phyloP scores from a whole-genome alignment of 345 rosid species.

The Aquilaria yunnanensis region DNA sequence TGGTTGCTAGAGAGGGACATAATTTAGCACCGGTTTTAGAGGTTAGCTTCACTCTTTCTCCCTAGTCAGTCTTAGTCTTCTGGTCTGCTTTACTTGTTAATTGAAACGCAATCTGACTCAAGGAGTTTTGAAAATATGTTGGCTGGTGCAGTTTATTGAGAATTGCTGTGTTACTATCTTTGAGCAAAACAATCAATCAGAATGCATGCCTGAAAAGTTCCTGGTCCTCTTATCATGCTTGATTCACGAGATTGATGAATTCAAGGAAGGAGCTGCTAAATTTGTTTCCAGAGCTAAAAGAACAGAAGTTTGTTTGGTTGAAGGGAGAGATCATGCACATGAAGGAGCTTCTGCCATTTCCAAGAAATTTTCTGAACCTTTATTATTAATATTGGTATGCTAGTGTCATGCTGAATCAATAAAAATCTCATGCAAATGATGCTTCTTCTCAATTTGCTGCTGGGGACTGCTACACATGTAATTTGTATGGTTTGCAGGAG shows the following conservation, averaged over 20 bases:
- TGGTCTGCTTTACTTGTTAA: background rate
- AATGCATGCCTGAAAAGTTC: slow-evolving; percentile 52
- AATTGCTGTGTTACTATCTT: slow-evolving; percentile 34
- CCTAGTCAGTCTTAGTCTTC: slow-evolving; percentile 2
- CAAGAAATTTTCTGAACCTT: slow-evolving; percentile 38
- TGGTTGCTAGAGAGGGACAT: slow-evolving; percentile 37
- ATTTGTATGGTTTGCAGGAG: slow-evolving; percentile 42
- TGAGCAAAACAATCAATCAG: slow-evolving; percentile 35
- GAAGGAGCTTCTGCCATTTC: slow-evolving; percentile 25
- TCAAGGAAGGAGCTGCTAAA: slow-evolving; percentile 41
- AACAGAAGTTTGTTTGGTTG: slow-evolving; percentile 20
- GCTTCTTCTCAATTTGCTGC: slow-evolving; percentile 1
- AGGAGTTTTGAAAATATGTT: slow-evolving; percentile 14
- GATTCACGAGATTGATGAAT: slow-evolving; percentile 54
- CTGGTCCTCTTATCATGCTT: slow-evolving; percentile 50
- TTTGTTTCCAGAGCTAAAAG: slow-evolving; percentile 22
- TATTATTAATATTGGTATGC: slow-evolving; percentile 52
- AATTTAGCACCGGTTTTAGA: slow-evolving; percentile 38
- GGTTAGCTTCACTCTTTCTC: slow-evolving; percentile 41
- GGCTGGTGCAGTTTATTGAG: slow-evolving; percentile 52
- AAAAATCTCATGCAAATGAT: slow-evolving; percentile 2
- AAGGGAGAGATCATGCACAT: slow-evolving; percentile 26
- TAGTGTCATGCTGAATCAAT: slow-evolving; percentile 5
- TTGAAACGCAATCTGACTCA: slow-evolving; percentile 1
- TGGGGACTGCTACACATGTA: slow-evolving; percentile 3